Conservation (phyloP, 495 filamentous ascomycete species). For the Neurospora sublineolata region DNA sequence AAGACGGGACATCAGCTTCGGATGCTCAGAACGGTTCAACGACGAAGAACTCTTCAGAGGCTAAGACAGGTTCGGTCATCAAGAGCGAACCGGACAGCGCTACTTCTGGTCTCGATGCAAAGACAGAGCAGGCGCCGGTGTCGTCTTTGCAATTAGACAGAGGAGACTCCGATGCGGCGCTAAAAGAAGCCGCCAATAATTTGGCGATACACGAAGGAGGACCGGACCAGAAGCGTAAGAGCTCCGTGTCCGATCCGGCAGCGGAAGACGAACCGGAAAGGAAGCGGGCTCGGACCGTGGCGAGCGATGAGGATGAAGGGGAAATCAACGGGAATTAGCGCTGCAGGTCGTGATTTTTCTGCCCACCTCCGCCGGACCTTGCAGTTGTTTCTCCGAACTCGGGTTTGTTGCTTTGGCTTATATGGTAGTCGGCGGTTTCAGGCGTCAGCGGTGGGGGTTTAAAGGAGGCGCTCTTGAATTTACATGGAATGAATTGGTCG, state of each 20-base stretch:
- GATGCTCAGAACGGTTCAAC: background rate
- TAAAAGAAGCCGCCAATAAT: conserved; percentile 39
- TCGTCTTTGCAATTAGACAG: conserved; percentile 17
- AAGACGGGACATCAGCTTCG: background rate
- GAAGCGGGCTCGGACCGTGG: conserved; percentile 14
- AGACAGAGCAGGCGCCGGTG: background rate
- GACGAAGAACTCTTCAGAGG: background rate
- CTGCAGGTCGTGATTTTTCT: background rate
- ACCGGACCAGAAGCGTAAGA: conserved; percentile 26
- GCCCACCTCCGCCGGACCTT: background rate
- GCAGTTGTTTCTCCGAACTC: background rate
- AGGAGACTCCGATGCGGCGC: conserved; percentile 33
- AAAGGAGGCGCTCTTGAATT: background rate
- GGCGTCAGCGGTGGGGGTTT: background rate
- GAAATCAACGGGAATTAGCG: conserved; percentile 8
- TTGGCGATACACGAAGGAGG: conserved; percentile 23
- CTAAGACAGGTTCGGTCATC: background rate
- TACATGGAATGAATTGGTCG: background rate
- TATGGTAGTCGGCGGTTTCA: background rate
- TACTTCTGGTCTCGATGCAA: background rate
- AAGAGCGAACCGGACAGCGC: conserved; percentile 6
- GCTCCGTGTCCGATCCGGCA: conserved; percentile 12
- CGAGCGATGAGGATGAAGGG: conserved; percentile 15
- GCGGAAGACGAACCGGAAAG: conserved; percentile 14
- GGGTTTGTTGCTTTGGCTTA: background rate